Percentiles rank a stretch among this genome's conserved stretches.
phyloP scores from a whole-genome alignment of 768 basidiomycete genomes.

The Solioccasus polychromus region DNA sequence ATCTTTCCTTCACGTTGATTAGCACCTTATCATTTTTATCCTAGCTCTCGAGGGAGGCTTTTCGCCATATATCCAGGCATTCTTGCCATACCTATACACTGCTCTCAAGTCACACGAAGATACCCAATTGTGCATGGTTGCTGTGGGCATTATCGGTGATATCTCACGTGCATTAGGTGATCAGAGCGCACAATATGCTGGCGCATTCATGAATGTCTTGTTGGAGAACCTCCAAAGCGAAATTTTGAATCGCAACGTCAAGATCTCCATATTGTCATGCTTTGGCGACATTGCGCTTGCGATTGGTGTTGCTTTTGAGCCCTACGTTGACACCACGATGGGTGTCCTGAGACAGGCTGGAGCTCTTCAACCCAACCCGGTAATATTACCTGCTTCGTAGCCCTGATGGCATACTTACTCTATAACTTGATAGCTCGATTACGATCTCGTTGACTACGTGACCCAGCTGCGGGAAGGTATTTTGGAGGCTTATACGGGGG shows the following conservation, averaged over 20 bases:
- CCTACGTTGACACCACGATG: constrained; percentile 90
- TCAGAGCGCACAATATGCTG: constrained; percentile 76
- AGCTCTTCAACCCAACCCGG: constrained; percentile 80
- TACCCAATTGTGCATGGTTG: constrained; percentile 92
- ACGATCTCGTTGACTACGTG: constrained; percentile 91
- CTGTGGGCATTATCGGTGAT: constrained; percentile 94
- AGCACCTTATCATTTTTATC: background rate
- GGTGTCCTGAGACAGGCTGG: constrained; percentile 89
- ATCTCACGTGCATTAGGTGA: constrained; percentile 93
- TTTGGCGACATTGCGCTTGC: constrained; percentile 97
- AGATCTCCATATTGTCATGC: constrained; percentile 92
- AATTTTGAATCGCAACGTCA: constrained; percentile 88
- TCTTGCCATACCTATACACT: constrained; percentile 82
- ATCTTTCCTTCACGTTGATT: background rate
- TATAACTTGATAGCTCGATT: constrained; percentile 56
- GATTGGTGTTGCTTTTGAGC: constrained; percentile 81
- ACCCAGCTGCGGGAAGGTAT: constrained; percentile 89
- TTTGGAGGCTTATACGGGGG: constrained; percentile 93
- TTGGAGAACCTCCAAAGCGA: constrained; percentile 90
- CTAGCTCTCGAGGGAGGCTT: constrained; percentile 76
- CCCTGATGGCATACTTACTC: background rate
- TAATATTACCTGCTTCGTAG: constrained; percentile 35
- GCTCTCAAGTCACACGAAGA: constrained; percentile 94
- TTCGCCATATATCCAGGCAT: constrained; percentile 78
- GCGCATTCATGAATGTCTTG: constrained; percentile 88